These are phyloP conservation scores for Penicillium freii DNA, from an alignment of 2,329 filamentous ascomycete species.

Conservation along the genomic window DNA sequence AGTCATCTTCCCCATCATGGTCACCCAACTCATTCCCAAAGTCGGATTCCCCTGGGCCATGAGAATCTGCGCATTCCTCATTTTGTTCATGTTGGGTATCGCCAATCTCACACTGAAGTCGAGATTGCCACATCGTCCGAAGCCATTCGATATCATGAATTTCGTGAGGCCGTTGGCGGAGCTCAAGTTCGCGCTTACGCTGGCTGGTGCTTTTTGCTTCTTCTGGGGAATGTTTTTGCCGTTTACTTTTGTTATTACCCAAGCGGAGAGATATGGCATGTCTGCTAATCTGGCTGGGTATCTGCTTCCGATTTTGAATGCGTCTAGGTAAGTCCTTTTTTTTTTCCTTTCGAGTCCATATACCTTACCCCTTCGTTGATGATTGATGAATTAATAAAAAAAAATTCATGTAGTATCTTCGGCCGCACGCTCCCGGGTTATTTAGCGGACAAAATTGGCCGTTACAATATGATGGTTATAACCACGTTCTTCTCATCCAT, in stretches of 20 bases:
- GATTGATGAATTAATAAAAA: not conserved
- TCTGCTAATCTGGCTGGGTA: slow-evolving; percentile 50
- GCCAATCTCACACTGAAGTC: slow-evolving; percentile 54
- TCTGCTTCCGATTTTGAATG: slow-evolving; percentile 56
- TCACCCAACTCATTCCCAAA: slow-evolving; percentile 52
- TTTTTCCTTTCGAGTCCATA: too few relatives aligned
- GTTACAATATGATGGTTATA: slow-evolving; percentile 48
- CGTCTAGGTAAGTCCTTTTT: slow-evolving; percentile 36
- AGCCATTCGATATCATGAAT: slow-evolving; percentile 15
- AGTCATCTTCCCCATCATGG: slow-evolving; percentile 63
- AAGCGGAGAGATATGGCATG: slow-evolving; percentile 53
- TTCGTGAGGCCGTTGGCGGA: slow-evolving; percentile 27
- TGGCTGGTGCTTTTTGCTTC: slow-evolving; percentile 40
- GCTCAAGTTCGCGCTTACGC: slow-evolving; percentile 22
- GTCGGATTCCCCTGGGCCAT: slow-evolving; percentile 60
- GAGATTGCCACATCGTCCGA: slow-evolving; percentile 36
- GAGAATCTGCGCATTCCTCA: slow-evolving; percentile 58
- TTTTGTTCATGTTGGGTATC: slow-evolving; percentile 58
- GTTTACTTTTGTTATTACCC: slow-evolving; percentile 51
- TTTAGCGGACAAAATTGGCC: slow-evolving; percentile 31
- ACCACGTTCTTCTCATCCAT: slow-evolving; percentile 39
- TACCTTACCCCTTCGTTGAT: not conserved
- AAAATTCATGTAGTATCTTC: slow-evolving; percentile 25
- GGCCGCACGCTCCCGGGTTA: slow-evolving; percentile 36
- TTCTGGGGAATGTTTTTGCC: slow-evolving; percentile 61